Conservation (phyloP, 148 eudicot genomes). For the Oxyria digyna region DNA sequence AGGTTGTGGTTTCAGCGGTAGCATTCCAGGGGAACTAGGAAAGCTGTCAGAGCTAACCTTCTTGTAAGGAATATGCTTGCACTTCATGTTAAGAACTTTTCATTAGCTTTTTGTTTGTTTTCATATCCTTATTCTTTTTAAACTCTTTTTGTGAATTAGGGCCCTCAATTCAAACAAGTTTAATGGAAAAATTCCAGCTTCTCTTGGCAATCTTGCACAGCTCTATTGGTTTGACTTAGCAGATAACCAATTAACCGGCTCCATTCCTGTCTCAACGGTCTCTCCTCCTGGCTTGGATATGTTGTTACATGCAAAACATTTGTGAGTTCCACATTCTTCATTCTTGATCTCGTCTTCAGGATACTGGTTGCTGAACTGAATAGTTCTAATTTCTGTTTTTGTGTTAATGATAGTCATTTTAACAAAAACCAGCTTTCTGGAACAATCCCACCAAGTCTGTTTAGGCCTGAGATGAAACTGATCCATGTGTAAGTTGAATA, state of each 20-base stretch:
- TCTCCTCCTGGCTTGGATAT: slow-evolving; percentile 55
- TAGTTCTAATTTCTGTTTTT: too few species aligned
- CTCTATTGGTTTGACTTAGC: slow-evolving; percentile 90
- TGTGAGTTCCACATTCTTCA: slow-evolving; percentile 36
- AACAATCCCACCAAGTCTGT: slow-evolving; percentile 49
- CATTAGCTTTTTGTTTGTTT: too few species aligned
- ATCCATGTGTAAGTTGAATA: slow-evolving; percentile 61
- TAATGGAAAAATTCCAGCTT: slow-evolving; percentile 59
- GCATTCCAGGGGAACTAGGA: slow-evolving; percentile 72
- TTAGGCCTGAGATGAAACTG: slow-evolving; percentile 56
- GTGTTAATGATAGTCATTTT: slow-evolving; percentile 52
- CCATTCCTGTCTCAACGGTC: slow-evolving; percentile 59
- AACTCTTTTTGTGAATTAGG: slow-evolving; percentile 26
- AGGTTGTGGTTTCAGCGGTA: slow-evolving; percentile 79
- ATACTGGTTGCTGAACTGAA: too few species aligned
- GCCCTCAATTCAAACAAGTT: slow-evolving; percentile 83
- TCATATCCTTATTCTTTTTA: too few species aligned
- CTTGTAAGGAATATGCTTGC: slow-evolving; percentile 34
- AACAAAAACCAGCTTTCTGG: slow-evolving; percentile 86
- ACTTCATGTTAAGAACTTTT: too few species aligned
- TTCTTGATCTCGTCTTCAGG: neutral
- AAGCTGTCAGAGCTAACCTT: slow-evolving; percentile 50
- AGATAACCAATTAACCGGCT: slow-evolving; percentile 66
- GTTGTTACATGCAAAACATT: slow-evolving; percentile 64
- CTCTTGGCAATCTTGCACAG: slow-evolving; percentile 63